These are phyloP conservation scores for Nemania sp. DNA, from an alignment of 2,329 filamentous ascomycete species.

Conservation along the genomic window DNA sequence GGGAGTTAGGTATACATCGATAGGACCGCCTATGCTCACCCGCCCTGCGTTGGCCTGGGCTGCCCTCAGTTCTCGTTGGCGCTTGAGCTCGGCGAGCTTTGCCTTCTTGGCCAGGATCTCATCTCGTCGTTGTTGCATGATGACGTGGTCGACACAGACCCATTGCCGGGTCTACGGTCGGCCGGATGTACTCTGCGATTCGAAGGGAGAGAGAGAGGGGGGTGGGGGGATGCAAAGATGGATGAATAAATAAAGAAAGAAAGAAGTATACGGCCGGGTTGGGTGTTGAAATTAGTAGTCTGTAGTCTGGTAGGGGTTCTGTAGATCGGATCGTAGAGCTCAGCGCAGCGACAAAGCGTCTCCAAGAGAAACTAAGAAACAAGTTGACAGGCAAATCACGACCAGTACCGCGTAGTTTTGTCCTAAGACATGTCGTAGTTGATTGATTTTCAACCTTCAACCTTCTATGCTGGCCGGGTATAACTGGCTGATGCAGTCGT, in stretches of 20 bases:
- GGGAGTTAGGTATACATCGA: slow-evolving; percentile 71
- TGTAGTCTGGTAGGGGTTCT: background rate
- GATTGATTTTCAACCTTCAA: slow-evolving; percentile 4
- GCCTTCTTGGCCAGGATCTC: slow-evolving; percentile 97
- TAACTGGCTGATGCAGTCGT: slow-evolving; percentile 13
- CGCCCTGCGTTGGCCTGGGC: slow-evolving; percentile 79
- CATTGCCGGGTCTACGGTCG: slow-evolving; percentile 55
- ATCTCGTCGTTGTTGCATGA: slow-evolving; percentile 86
- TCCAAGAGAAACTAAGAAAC: background rate
- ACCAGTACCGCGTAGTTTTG: background rate
- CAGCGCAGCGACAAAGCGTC: background rate
- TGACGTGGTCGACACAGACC: slow-evolving; percentile 58
- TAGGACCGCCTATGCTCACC: slow-evolving; percentile 73
- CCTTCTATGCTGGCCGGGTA: slow-evolving; percentile 7
- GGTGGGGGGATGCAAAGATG: background rate
- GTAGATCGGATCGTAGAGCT: background rate
- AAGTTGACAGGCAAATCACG: background rate
- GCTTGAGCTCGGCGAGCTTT: slow-evolving; percentile 95
- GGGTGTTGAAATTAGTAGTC: background rate
- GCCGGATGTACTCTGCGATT: slow-evolving; percentile 35
- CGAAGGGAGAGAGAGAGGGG: background rate
- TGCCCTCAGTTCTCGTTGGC: slow-evolving; percentile 85
- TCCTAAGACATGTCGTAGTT: slow-evolving; percentile 6
- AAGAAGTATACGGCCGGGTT: background rate
- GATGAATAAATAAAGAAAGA: background rate